A percentile compares a stretch with the other conserved stretches of the same genome.
Conservation (phyloP, 75 land plant genomes). For the Pinus taeda region DNA sequence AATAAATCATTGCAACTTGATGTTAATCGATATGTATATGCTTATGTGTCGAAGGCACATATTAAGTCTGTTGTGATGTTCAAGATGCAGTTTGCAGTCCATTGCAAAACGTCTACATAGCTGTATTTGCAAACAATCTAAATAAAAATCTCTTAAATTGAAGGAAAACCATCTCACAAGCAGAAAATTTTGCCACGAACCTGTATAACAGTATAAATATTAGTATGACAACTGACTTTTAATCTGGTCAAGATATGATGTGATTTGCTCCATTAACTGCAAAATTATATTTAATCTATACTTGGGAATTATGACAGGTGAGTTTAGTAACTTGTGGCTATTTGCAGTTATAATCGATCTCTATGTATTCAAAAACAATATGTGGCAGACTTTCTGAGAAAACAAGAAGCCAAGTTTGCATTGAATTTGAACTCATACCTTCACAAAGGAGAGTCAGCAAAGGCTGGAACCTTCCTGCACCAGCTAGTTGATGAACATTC, state of each 20-base stretch:
- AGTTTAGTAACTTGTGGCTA: not conserved
- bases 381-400: not conserved
- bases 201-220: not conserved
- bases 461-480: slow-evolving; percentile 56
- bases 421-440: slow-evolving; percentile 27
- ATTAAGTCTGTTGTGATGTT: no score
- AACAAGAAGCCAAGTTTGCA: not conserved
- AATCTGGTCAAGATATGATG: no score
- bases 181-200: not conserved
- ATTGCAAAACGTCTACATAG: not conserved
- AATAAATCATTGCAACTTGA: no score
- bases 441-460: slow-evolving; percentile 49
- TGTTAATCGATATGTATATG: no score
- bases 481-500: slow-evolving; percentile 44
- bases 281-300: not conserved
- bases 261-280: no score
- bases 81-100: no score
- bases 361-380: not conserved
- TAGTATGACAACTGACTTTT: no score
- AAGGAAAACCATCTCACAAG: not conserved
- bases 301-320: not conserved
- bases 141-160: slow-evolving; percentile 7
- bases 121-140: not conserved
- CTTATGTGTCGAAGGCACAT: no score
- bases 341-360: slow-evolving; percentile 1